Evolutionary conservation across 2,329 filamentous ascomycete genomes (phyloP).

Genomic region (Aotearoamyces nothofagi): DNA sequence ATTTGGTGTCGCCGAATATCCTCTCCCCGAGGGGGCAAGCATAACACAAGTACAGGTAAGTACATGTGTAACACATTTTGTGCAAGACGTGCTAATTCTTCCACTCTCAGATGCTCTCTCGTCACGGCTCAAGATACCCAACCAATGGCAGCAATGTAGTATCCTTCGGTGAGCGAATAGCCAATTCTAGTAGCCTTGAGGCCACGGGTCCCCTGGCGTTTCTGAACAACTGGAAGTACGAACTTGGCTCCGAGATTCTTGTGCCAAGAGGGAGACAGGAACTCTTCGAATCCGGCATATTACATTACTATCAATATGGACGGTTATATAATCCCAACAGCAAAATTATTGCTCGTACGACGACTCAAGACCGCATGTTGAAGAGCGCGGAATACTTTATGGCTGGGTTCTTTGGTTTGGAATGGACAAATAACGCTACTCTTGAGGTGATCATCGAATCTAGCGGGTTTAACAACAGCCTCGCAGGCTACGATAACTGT

Average conservation of each 20-base stretch:
- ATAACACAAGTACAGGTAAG: conserved; percentile 47
- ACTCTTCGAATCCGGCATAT: conserved; percentile 52
- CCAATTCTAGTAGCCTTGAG: conserved; percentile 35
- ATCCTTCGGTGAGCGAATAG: conserved; percentile 39
- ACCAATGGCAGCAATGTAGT: conserved; percentile 41
- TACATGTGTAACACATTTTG: not conserved
- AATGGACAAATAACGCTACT: conserved; percentile 57
- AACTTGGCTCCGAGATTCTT: conserved; percentile 55
- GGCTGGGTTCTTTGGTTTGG: conserved; percentile 63
- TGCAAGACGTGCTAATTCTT: not conserved
- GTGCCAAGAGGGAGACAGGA: conserved; percentile 61
- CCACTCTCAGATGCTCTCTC: conserved; percentile 53
- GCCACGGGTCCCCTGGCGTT: conserved; percentile 48
- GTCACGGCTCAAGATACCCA: conserved; percentile 62
- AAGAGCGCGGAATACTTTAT: conserved; percentile 62
- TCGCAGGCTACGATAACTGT: conserved; percentile 53
- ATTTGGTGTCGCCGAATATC: conserved; percentile 60
- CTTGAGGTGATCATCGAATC: conserved; percentile 59
- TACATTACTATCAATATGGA: conserved; percentile 45
- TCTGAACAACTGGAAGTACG: conserved; percentile 52
- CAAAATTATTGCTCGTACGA: conserved; percentile 61
- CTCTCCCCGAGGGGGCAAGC: conserved; percentile 48
- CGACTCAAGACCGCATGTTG: conserved; percentile 64
- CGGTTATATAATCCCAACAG: conserved; percentile 53
- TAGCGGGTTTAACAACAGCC: conserved; percentile 49